phyloP scores from a whole-genome alignment of 2,329 filamentous ascomycete genomes.

The Grosmannia serpens region DNA sequence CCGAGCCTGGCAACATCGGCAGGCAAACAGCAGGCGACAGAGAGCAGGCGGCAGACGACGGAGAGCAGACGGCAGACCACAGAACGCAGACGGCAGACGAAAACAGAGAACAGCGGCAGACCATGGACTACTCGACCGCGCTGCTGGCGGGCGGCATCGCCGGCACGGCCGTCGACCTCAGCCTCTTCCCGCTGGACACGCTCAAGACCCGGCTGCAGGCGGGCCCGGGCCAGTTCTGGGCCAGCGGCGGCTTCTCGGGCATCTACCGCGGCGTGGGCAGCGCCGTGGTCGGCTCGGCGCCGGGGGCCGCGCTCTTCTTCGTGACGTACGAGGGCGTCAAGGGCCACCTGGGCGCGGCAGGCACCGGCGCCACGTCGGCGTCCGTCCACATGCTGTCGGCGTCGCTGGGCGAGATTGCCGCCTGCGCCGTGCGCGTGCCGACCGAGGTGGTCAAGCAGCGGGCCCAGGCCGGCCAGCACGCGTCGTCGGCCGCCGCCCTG shows the following conservation, averaged over 20 bases:
- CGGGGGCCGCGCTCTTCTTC: conserved; percentile 94
- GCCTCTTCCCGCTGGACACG: conserved; percentile 95
- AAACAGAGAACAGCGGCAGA: not conserved
- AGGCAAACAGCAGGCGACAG: not conserved
- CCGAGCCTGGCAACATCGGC: too few species aligned
- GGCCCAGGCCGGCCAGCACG: conserved; percentile 77
- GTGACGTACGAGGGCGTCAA: conserved; percentile 80
- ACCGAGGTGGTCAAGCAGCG: conserved; percentile 97
- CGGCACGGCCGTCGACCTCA: conserved; percentile 91
- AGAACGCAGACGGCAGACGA: too few species aligned
- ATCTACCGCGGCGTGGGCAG: conserved; percentile 90
- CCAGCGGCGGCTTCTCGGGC: conserved; percentile 76
- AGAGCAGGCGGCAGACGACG: not conserved
- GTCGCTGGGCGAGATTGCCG: conserved; percentile 76
- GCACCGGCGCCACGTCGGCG: conserved; percentile 16
- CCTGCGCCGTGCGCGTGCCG: conserved; percentile 83
- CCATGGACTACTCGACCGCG: conserved; percentile 43
- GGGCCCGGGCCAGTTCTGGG: conserved; percentile 51
- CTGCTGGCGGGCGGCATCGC: conserved; percentile 78
- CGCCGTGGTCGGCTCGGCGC: conserved; percentile 81
- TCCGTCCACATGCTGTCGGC: conserved; percentile 72
- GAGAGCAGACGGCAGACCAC: not conserved
- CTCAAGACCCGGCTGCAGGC: conserved; percentile 96
- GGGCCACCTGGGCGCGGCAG: conserved; percentile 17
- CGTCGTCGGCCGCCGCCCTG: conserved; percentile 56